Percentiles rank a stretch among this genome's conserved stretches.
Conservation (phyloP, 106 monocot species). For the Apostasia shenzhenica region DNA sequence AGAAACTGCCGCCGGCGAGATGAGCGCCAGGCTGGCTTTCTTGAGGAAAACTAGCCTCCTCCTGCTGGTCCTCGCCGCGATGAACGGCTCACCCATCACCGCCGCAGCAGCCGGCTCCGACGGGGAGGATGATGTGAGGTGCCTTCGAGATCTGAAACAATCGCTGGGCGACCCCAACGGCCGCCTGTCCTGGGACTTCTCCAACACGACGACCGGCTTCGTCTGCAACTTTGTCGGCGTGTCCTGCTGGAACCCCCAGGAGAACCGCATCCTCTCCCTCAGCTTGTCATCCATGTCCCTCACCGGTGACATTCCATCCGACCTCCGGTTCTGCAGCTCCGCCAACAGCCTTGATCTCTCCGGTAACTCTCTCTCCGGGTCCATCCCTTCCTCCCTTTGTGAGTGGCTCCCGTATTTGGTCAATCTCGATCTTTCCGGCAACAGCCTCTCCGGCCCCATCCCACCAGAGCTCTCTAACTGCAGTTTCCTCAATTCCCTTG, state of each 20-base stretch:
- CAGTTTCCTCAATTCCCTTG: slow-evolving; percentile 17
- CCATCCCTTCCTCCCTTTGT: slow-evolving; percentile 37
- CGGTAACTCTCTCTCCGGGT: slow-evolving; percentile 16
- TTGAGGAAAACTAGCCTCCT: background rate
- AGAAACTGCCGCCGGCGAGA: background rate
- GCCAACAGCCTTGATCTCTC: slow-evolving; percentile 22
- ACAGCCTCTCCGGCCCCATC: slow-evolving; percentile 33
- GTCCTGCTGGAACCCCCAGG: slow-evolving; percentile 30
- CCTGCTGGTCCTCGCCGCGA: background rate
- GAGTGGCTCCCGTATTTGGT: slow-evolving; percentile 44
- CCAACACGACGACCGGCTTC: slow-evolving; percentile 18
- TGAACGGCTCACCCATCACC: background rate
- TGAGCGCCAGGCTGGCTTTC: background rate
- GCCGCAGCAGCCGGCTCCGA: background rate
- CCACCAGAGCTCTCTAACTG: slow-evolving; percentile 33
- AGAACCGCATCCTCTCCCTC: slow-evolving; percentile 35
- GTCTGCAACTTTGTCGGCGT: slow-evolving; percentile 29
- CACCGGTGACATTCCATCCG: slow-evolving; percentile 27
- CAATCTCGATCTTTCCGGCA: slow-evolving; percentile 15
- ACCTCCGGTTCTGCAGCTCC: slow-evolving; percentile 31
- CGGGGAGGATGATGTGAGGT: slow-evolving; percentile 12
- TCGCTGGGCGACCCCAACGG: background rate
- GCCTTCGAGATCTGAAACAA: slow-evolving; percentile 13
- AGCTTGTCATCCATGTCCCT: slow-evolving; percentile 29
- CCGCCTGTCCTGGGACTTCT: slow-evolving; percentile 18